A percentile compares a stretch with the other conserved stretches of the same genome.
These are phyloP conservation scores for Magnolia changhungtana DNA, from an alignment of 164 flowering plant species.

Conservation along the genomic window DNA sequence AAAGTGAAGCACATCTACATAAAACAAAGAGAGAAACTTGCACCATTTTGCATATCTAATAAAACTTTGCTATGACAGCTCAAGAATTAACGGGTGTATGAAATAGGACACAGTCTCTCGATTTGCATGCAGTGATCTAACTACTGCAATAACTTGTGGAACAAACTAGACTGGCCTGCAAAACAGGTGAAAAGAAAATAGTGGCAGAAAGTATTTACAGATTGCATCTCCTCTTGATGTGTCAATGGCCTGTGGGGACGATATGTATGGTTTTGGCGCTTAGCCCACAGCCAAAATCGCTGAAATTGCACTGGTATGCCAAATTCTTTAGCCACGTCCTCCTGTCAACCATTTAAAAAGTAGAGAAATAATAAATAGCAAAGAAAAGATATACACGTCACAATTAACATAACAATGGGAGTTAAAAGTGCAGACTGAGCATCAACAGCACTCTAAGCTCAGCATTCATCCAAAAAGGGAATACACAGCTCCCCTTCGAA, in stretches of 20 bases:
- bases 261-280: slow-evolving; percentile 90
- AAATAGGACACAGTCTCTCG: background rate
- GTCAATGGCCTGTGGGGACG: slow-evolving; percentile 89
- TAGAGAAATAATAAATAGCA: slow-evolving; percentile 2
- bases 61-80: background rate
- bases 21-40: too few relatives aligned
- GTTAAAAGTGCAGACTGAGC: background rate
- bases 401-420: background rate
- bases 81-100: background rate
- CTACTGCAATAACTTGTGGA: background rate
- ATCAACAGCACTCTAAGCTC: too few relatives aligned
- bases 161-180: background rate
- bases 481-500: background rate
- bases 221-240: slow-evolving; percentile 71
- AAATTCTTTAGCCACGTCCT: slow-evolving; percentile 89
- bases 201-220: slow-evolving; percentile 39
- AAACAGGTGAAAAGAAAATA: background rate
- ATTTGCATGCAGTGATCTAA: background rate
- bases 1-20: too few relatives aligned
- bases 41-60: too few relatives aligned
- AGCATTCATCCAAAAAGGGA: background rate
- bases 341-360: slow-evolving; percentile 42
- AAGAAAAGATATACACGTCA: background rate
- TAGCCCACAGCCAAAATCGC: slow-evolving; percentile 96
- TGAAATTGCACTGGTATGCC: slow-evolving; percentile 82